Base-by-base conservation (phyloP, 306 rosid species). In the Herpetospermum pedunculosum region DNA sequence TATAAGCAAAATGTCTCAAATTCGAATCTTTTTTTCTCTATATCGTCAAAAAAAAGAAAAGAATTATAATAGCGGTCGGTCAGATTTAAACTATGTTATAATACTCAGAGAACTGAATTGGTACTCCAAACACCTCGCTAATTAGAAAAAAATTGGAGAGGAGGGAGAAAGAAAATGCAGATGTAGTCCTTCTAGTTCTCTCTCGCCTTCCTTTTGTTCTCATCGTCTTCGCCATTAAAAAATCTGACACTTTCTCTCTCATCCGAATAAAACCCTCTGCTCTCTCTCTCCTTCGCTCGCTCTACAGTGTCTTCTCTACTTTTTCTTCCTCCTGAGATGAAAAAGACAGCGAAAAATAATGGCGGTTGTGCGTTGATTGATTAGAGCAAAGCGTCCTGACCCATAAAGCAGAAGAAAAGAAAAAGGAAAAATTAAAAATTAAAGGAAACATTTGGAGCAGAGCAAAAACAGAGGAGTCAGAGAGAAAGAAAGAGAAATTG, bases 281-380 rank as follows among this genome's bases (percentile, higher is more conserved):
- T 48, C 63, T 30, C 35, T 65, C 34, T 19, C 35, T 44, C 75
- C 63, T 41, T 9, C 15, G 7, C 75, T 12, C 77, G 59, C 62
- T 73, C 80, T 76, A 72, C 75, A 75, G 79, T 53, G 75, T 12
- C 72, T 75, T 75, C n/a, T 63, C 52, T 49, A 48, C 75, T 75
- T 81, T 75, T 80, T 49, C 73, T 69, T 69, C 55, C 54, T 41
- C 74, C 14, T 79, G 57, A n/a, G 78, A 80, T 85, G 76, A 84
- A 88, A 84, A 89, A 72, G 89, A 74, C 83, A 82, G 78, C 80
- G 55, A 83, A 84, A 91, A 87, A 87, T 88, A 88, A 82, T 90
- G 92, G 90, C 90, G 85, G 96, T 90, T 87, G 92, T 75, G 85
- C 80, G 74, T 79, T 83, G 88, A 90, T 87, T 88, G 89, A 88